Conservation (phyloP, 257 asterid species). For the Gentiana straminea region DNA sequence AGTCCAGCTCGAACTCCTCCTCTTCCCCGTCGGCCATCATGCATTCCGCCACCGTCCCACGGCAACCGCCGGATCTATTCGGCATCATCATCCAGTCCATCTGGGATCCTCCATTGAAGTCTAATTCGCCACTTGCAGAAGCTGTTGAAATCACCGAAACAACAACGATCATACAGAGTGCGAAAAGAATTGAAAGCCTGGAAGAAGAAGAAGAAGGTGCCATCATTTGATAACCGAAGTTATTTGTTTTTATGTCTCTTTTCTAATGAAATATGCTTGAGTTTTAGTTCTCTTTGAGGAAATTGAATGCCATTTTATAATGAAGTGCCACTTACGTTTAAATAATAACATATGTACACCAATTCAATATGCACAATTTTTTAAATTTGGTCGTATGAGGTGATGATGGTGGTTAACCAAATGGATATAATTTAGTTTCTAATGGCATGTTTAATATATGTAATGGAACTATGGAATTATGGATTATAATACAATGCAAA, state of each 20-base stretch:
- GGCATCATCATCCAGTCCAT: constrained; percentile 9
- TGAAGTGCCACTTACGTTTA: too few relatives aligned
- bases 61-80: constrained; percentile 10
- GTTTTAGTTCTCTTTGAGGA: background rate
- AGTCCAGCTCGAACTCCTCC: constrained; percentile 66
- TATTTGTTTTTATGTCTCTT: background rate
- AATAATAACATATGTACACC: too few relatives aligned
- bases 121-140: constrained; percentile 38
- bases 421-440: too few relatives aligned
- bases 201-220: constrained; percentile 4
- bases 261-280: background rate
- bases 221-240: constrained; percentile 8
- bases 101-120: background rate
- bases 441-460: too few relatives aligned
- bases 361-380: too few relatives aligned
- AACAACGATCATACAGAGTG: background rate
- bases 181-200: background rate
- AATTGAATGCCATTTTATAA: too few relatives aligned
- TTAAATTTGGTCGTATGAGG: too few relatives aligned
- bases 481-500: too few relatives aligned
- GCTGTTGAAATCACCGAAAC: constrained; percentile 14
- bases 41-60: constrained; percentile 38
- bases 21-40: constrained; percentile 43
- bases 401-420: too few relatives aligned
- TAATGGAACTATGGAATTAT: too few relatives aligned